phyloP scores from a whole-genome alignment of 2,329 filamentous ascomycete species.

The Penicillium psychrosexuale region DNA sequence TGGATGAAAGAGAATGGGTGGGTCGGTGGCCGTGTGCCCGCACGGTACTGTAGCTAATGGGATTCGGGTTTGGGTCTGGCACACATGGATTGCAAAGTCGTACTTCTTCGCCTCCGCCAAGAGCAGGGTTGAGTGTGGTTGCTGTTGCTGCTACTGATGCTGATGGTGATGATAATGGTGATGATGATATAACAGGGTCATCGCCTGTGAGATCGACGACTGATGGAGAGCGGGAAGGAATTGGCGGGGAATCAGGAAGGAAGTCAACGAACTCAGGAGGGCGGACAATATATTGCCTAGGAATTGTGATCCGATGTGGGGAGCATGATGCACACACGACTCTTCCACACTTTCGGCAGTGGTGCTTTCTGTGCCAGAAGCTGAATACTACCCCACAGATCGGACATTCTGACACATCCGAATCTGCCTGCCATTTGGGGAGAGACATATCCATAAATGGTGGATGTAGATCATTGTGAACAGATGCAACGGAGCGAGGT shows the following conservation, averaged over 20 bases:
- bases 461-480: background rate
- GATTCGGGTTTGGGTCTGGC: slow-evolving; percentile 63
- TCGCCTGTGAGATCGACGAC: slow-evolving; percentile 49
- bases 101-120: slow-evolving; percentile 66
- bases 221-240: slow-evolving; percentile 41
- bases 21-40: slow-evolving; percentile 23
- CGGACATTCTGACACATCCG: slow-evolving; percentile 75
- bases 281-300: slow-evolving; percentile 85
- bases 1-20: slow-evolving; percentile 21
- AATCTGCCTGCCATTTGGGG: slow-evolving; percentile 85
- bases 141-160: background rate
- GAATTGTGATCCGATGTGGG: slow-evolving; percentile 91
- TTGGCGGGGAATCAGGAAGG: slow-evolving; percentile 43
- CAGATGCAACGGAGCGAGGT: background rate
- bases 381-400: slow-evolving; percentile 79
- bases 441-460: slow-evolving; percentile 33
- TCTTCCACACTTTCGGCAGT: slow-evolving; percentile 92
- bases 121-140: slow-evolving; percentile 44
- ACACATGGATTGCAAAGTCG: slow-evolving; percentile 71
- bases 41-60: slow-evolving; percentile 34
- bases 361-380: slow-evolving; percentile 85
- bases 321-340: slow-evolving; percentile 90
- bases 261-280: slow-evolving; percentile 54
- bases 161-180: slow-evolving; percentile 12
- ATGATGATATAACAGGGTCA: slow-evolving; percentile 25